Evolutionary conservation across 257 asterid genomes (phyloP).

Genomic region (Solanum boliviense): DNA sequence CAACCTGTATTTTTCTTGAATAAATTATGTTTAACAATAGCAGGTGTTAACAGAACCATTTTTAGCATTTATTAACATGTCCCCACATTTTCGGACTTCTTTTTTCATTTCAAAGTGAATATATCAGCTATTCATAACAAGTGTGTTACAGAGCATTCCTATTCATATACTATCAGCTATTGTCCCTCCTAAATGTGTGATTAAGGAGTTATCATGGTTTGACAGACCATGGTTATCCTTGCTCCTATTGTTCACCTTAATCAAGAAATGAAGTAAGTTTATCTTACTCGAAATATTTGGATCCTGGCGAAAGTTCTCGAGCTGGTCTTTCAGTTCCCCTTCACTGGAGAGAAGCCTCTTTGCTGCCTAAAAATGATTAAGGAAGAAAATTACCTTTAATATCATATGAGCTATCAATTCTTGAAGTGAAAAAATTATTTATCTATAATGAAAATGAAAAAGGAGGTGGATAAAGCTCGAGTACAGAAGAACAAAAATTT

Average conservation of each 20-base stretch:
- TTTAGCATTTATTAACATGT: background rate
- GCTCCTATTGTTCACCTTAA: background rate
- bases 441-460: background rate
- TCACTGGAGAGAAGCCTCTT: slow-evolving; percentile 63
- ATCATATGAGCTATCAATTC: background rate
- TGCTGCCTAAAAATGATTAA: slow-evolving; percentile 58
- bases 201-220: background rate
- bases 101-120: background rate
- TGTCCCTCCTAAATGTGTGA: background rate
- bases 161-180: background rate
- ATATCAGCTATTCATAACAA: background rate
- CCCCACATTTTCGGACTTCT: background rate
- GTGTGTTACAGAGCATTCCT: background rate
- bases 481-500: background rate
- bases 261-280: slow-evolving; percentile 4
- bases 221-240: background rate
- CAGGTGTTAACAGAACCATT: background rate
- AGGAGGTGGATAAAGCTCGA: background rate
- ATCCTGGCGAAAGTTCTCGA: slow-evolving; percentile 57
- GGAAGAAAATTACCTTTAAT: background rate
- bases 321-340: slow-evolving; percentile 63
- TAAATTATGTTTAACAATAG: background rate
- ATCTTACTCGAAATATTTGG: slow-evolving; percentile 53
- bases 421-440: background rate
- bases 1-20: slow-evolving; percentile 43